Evolutionary conservation across 2,329 filamentous ascomycete species (phyloP).

Genomic region (Scleromitrula shiraiana): DNA sequence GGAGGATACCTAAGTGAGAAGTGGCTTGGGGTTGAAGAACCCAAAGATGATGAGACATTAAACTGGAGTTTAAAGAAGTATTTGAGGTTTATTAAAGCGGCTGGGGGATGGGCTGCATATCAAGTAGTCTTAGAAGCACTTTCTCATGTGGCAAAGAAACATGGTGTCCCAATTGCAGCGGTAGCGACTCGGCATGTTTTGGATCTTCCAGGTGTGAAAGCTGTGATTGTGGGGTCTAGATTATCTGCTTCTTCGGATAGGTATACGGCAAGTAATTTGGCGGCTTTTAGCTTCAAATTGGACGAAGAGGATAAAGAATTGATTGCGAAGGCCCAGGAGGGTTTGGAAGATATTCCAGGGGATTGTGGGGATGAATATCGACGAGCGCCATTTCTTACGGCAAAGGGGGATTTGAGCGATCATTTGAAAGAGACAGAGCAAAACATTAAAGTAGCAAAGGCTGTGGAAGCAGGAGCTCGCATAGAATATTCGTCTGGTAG

Average conservation of each 20-base stretch:
- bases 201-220: conserved; percentile 4
- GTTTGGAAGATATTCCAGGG: conserved; percentile 25
- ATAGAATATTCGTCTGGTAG: conserved; percentile 28
- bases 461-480: conserved; percentile 18
- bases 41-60: conserved; percentile 14
- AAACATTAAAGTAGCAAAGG: conserved; percentile 12
- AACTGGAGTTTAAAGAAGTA: conserved; percentile 31
- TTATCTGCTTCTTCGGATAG: conserved; percentile 5
- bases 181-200: conserved; percentile 10
- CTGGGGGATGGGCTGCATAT: conserved; percentile 24
- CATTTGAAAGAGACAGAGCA: conserved; percentile 18
- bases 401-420: conserved; percentile 25
- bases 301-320: conserved; percentile 5
- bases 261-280: conserved; percentile 6
- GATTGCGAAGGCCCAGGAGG: conserved; percentile 20
- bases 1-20: conserved; percentile 26
- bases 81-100: conserved; percentile 30
- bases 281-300: conserved; percentile 4
- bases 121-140: conserved; percentile 8
- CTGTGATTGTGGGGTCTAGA: conserved; percentile 11
- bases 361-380: conserved; percentile 31
- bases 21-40: conserved; percentile 24
- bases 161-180: conserved; percentile 6
- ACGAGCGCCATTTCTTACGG: conserved; percentile 28
- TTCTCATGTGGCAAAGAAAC: background rate